Base-by-base conservation (phyloP, 805 yeast genomes). In the Ogataea pini region DNA sequence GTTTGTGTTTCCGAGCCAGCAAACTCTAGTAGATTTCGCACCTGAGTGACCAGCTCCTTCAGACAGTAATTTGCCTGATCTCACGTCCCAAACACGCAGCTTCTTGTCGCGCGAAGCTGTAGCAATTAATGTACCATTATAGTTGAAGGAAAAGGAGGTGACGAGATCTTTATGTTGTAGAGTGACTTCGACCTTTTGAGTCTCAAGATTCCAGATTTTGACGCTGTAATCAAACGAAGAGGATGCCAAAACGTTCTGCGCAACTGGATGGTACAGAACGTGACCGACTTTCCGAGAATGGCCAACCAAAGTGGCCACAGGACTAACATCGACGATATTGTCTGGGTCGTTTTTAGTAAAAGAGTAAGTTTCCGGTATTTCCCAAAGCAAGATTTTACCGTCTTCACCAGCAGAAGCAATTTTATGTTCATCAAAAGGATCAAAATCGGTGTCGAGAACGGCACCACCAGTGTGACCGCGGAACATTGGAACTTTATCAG, bases 401-500 rank as follows among this genome's bases (percentile, higher is more conserved):
- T 83, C 87, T 62, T 86, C 95, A 24, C 95, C 85, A 39, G 87
- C 83, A 43, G 96, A 86, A 3, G 83, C 95, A 46, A 91, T 69
- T 59, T 82, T 77, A 55, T 77, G 74, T 49, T 82, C 83, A 64
- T 92, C 80, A 66, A 91, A 94, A 1, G 99, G 99, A 69, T 90
- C 86, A 75, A 92, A 94, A 49, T 88, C 96, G 0, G 98, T 92
- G 70, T 94, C 99, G 57, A 94, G 77, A 29, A 94, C 97, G 7
- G 95, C 85, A 22, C 96, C 97, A 19, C 96, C 97, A 27, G 91
- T 86, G 67, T 92, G 99, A 13, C 99, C 99, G 61, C 97, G 82
- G 69, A 92, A 94, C 56, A 94, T 76, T 2, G 99, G 94, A 42
- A 90, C 91, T 51, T 85, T 81, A 59, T 94, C 99, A 3, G 97